Evolutionary conservation across 169 alveolate genomes (phyloP).

Genomic region (Sarcocystis neurona): DNA sequence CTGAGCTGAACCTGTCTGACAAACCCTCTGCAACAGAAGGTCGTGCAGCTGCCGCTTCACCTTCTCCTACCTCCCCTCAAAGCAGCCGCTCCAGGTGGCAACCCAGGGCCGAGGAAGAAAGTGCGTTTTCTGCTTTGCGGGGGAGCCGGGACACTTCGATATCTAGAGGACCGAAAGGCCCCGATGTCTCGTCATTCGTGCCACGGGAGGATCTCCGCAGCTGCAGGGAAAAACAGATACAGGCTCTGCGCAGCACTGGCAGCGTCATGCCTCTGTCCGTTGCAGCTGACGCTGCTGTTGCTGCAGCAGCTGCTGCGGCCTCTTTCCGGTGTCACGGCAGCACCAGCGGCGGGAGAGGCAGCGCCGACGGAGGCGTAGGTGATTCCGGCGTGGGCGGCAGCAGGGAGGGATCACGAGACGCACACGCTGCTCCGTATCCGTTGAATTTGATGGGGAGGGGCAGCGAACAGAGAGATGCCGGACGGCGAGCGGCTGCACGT

Average conservation of each 20-base stretch:
- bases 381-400: no score
- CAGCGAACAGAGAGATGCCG: no score
- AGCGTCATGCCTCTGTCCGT: conserved; percentile 20
- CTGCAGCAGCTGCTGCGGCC: no score
- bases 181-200: neutral
- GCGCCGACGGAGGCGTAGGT: no score
- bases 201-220: neutral
- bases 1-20: neutral
- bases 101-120: neutral
- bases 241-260: neutral
- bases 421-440: no score
- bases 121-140: neutral
- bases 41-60: neutral
- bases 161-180: neutral
- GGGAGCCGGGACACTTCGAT: neutral
- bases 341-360: no score
- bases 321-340: no score
- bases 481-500: no score
- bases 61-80: neutral
- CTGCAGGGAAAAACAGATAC: neutral
- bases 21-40: neutral
- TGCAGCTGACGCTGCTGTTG: neutral
- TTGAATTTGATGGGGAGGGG: no score
- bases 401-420: no score
- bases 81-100: neutral